Evolutionary conservation across 225 moss, liverwort and hornwort species (phyloP), one percentile per base, ranked within the genome.

Genomic region (Physcomitrium patens): DNA sequence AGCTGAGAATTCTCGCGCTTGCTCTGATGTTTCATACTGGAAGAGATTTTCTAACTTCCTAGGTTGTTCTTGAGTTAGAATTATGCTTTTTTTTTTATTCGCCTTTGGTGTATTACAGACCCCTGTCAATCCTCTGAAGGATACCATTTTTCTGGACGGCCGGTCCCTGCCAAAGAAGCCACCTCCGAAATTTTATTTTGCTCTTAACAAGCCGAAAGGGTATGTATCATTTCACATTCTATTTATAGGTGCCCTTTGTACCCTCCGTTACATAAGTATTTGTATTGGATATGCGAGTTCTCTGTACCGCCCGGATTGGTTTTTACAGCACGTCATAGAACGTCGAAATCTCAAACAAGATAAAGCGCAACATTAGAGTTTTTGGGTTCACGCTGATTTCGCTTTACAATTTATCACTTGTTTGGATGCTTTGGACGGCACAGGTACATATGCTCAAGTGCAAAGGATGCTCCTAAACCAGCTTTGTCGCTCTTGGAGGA

Each of bases 201-300:
- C 89, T 3, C 86, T 99, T 26, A 86, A 99, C 85, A 99, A 99
- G 76, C 99, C 99, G 3, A 99, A 95, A 85, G 95, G 99, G 95
- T 97, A 31, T 68, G 84, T 68, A 20, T 20, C 19, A 46, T 68
- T 70, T 76, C 50, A 60, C 48, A 47, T 18, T 66, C 70, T 57
- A 72, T 9, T 59, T 54, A 28, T 48, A 50, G 55, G 41, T 54
- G 43, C 65, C 20, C 54, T 72, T 23, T 48, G 13, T 73, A 63
- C 15, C 74, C 54, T 47, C 18, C 10, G 63, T 23, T 58, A 54
- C 11, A 24, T 53, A 60, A 5, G 22, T 75, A 52, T 17, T 75
- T 31, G 16, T 68, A 14, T 8, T 68, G 66, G 57, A 24, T 43
- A 13, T 59, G 17, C 50, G 42, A 58, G 65, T 66, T 57, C 1